Percentiles rank a stretch among this genome's conserved stretches.
Evolutionary conservation across 208 protist genomes (phyloP).

Genomic region (Blastocrithidia nonstop): DNA sequence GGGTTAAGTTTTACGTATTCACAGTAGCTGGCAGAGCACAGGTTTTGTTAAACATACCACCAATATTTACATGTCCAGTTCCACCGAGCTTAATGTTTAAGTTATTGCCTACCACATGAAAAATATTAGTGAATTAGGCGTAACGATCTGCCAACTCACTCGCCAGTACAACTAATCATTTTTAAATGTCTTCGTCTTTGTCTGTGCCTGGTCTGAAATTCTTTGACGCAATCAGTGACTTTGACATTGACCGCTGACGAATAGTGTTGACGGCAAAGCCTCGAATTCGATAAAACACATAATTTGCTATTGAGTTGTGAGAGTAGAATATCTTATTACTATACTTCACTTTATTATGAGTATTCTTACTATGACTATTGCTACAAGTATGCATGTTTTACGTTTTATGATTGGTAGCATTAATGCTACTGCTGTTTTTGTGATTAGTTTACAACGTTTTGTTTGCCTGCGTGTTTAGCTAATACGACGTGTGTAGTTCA

Average conservation of each 20-base stretch:
- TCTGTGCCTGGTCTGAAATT: conserved; percentile 24
- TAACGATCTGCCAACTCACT: conserved; percentile 47
- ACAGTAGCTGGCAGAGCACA: conserved; percentile 15
- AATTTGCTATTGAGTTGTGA: conserved; percentile 3
- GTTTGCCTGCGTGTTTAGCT: no score
- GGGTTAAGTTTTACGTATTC: neutral
- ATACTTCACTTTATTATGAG: neutral
- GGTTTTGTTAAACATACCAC: conserved; percentile 10
- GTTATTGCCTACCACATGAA: conserved; percentile 13
- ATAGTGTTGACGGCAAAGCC: conserved; percentile 28
- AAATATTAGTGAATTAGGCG: conserved; percentile 19
- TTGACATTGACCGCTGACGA: conserved; percentile 15
- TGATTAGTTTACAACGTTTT: neutral
- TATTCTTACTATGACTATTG: neutral
- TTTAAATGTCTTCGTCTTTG: conserved; percentile 11
- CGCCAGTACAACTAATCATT: conserved; percentile 51
- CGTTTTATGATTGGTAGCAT: neutral
- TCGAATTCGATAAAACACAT: conserved; percentile 28
- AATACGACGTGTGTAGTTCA: no score
- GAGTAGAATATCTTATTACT: neutral
- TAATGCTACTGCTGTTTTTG: neutral
- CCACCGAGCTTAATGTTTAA: conserved; percentile 38
- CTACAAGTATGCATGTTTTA: no score
- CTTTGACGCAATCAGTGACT: conserved; percentile 48
- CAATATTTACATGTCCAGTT: conserved; percentile 1